Conservation (phyloP, 2,329 filamentous ascomycete species). For the Clarireedia homoeocarpa region DNA sequence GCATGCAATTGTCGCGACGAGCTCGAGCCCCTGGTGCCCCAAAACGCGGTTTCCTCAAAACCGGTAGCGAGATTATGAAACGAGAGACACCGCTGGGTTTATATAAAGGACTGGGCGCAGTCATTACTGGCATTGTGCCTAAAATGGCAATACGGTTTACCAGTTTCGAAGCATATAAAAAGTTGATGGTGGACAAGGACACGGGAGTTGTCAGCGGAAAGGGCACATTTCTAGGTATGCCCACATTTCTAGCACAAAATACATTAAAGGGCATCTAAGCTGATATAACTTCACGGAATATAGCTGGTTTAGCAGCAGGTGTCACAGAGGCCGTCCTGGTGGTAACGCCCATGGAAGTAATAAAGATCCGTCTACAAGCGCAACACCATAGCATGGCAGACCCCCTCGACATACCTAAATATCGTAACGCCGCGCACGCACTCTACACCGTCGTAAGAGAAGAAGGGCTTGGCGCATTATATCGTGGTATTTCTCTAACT, state of each 20-base stretch:
- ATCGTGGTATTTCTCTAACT: constrained; percentile 88
- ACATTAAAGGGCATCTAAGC: neutral
- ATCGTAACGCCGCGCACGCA: constrained; percentile 82
- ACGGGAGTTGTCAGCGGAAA: constrained; percentile 61
- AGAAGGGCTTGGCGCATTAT: constrained; percentile 80
- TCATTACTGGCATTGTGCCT: constrained; percentile 90
- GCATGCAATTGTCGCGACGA: constrained; percentile 93
- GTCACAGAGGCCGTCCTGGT: constrained; percentile 94
- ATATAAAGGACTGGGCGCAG: constrained; percentile 97
- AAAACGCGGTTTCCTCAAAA: constrained; percentile 79
- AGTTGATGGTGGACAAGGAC: constrained; percentile 60
- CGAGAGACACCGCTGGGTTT: constrained; percentile 87
- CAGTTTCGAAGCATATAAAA: constrained; percentile 94
- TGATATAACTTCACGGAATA: neutral
- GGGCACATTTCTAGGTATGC: constrained; percentile 62
- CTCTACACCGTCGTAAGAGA: constrained; percentile 85
- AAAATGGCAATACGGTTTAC: constrained; percentile 99
- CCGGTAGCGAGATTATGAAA: constrained; percentile 77
- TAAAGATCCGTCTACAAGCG: constrained; percentile 97
- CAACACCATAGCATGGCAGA: constrained; percentile 98
- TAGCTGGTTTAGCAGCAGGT: constrained; percentile 82
- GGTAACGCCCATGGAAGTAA: constrained; percentile 97
- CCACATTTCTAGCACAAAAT: neutral
- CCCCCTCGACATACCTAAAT: constrained; percentile 91
- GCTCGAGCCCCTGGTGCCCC: constrained; percentile 73